Percentiles rank a stretch among this genome's conserved stretches.
These are phyloP conservation scores for Acorus calamus DNA, from an alignment of 106 monocot species.

Conservation along the genomic window DNA sequence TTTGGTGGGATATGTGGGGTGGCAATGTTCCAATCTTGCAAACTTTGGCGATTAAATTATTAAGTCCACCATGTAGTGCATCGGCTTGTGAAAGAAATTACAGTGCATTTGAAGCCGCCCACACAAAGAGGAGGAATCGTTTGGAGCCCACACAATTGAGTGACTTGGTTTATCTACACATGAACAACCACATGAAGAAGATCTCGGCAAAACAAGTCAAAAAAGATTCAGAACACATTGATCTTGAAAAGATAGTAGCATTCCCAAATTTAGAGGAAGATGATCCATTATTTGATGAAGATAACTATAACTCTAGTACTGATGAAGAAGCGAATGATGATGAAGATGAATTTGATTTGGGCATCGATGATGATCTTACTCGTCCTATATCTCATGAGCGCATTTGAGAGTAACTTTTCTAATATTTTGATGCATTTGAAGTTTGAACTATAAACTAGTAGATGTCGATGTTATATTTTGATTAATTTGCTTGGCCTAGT, in stretches of 20 bases:
- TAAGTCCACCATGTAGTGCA: background rate
- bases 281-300: too few species aligned
- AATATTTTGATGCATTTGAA: too few species aligned
- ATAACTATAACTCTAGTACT: too few species aligned
- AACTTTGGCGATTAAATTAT: background rate
- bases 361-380: background rate
- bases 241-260: background rate
- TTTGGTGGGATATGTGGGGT: slow-evolving; percentile 1
- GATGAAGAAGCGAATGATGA: background rate
- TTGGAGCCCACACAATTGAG: background rate
- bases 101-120: background rate
- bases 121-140: background rate
- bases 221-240: background rate
- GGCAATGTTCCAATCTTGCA: background rate
- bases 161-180: background rate
- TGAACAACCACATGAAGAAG: background rate
- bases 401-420: too few species aligned
- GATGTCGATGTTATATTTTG: too few species aligned
- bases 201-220: too few species aligned
- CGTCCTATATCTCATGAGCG: too few species aligned
- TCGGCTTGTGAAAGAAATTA: background rate
- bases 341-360: background rate
- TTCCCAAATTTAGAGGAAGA: background rate
- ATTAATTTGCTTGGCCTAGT: too few species aligned
- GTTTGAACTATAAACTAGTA: too few species aligned